phyloP scores from a whole-genome alignment of 805 yeast genomes.

The Lipomyces lipofer region DNA sequence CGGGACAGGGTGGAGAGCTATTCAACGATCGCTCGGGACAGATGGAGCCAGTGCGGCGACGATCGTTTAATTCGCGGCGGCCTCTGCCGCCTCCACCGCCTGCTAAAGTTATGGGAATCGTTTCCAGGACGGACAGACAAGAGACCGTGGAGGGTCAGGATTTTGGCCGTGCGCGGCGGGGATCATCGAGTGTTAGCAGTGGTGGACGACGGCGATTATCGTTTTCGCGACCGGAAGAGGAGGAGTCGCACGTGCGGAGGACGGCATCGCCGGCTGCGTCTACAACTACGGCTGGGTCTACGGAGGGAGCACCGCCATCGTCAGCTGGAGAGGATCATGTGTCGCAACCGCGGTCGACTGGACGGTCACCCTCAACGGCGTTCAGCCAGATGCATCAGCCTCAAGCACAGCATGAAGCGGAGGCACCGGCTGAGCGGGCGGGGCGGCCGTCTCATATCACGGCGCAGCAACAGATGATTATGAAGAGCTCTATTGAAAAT shows the following conservation, averaged over 20 bases:
- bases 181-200: conserved; percentile 13
- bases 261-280: background rate
- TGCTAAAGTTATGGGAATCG: conserved; percentile 4
- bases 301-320: background rate
- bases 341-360: conserved; percentile 7
- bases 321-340: background rate
- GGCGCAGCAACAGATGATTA: conserved; percentile 39
- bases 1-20: conserved; percentile 14
- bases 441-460: conserved; percentile 20
- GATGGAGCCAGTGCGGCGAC: conserved; percentile 27
- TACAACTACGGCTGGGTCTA: no score
- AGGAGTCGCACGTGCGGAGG: background rate
- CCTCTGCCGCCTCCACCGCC: conserved; percentile 2
- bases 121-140: conserved; percentile 1
- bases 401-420: background rate
- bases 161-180: background rate
- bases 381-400: conserved; percentile 10
- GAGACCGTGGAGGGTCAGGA: background rate
- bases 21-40: conserved; percentile 29
- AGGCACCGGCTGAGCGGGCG: background rate
- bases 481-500: conserved; percentile 39
- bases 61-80: conserved; percentile 10
- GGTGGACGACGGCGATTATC: background rate
- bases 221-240: background rate
- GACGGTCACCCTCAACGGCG: conserved; percentile 11